A percentile compares a stretch with the other conserved stretches of the same genome.
These are phyloP conservation scores for Thalassia testudinum DNA, from an alignment of 116 monocot genomes.

Conservation along the genomic window DNA sequence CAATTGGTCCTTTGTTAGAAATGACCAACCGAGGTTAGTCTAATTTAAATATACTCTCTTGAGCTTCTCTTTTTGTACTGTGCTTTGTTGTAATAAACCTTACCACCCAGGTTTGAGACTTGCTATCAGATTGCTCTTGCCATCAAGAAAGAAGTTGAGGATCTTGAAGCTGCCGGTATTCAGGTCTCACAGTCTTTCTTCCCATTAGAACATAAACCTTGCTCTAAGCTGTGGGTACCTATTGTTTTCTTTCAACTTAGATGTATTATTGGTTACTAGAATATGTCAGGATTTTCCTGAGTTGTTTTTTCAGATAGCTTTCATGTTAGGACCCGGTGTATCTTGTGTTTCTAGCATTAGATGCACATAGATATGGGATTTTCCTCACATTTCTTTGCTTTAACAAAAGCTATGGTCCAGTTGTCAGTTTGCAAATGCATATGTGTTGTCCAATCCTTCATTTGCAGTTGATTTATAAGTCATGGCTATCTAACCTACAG, in stretches of 20 bases:
- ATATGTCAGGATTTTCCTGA: too few relatives aligned
- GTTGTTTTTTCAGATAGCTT: too few relatives aligned
- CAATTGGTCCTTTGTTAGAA: constrained; percentile 59
- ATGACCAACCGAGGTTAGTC: constrained; percentile 46
- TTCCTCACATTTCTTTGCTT: too few relatives aligned
- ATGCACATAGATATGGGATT: too few relatives aligned
- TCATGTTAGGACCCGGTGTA: too few relatives aligned
- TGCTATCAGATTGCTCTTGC: constrained; percentile 70
- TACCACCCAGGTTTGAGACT: constrained; percentile 26
- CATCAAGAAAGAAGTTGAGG: constrained; percentile 59
- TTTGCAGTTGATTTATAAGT: too few relatives aligned
- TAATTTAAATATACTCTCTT: background rate
- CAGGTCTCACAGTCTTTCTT: constrained; percentile 8
- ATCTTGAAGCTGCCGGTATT: constrained; percentile 50
- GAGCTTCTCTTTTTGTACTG: background rate
- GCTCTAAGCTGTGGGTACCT: background rate
- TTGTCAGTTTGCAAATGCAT: too few relatives aligned
- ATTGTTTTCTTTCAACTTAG: background rate
- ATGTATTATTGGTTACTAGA: background rate
- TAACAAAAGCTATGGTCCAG: too few relatives aligned
- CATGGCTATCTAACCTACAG: too few relatives aligned
- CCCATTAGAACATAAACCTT: too few relatives aligned
- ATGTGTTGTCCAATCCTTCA: background rate
- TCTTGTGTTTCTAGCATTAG: too few relatives aligned
- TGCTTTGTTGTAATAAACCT: background rate